These are phyloP conservation scores for Xerocomellus chrysenteron DNA, from an alignment of 768 basidiomycete genomes.

Conservation along the genomic window DNA sequence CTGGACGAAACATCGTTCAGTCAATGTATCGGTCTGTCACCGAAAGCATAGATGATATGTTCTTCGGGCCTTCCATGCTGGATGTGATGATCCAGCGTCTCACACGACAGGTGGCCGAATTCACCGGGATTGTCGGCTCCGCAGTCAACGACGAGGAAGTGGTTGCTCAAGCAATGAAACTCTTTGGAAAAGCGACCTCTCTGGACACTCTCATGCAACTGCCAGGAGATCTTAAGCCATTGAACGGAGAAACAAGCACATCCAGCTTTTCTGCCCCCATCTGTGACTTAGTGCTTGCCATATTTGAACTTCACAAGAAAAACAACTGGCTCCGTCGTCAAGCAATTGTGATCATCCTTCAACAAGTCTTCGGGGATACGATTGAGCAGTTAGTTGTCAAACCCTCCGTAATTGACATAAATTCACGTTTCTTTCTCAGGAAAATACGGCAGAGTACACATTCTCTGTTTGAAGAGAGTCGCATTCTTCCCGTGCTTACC, in stretches of 20 bases:
- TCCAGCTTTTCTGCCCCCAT: constrained; percentile 92
- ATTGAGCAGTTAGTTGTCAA: constrained; percentile 75
- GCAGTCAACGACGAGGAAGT: constrained; percentile 82
- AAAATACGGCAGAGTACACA: constrained; percentile 84
- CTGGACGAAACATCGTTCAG: constrained; percentile 75
- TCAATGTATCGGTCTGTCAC: constrained; percentile 90
- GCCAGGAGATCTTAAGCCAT: constrained; percentile 72
- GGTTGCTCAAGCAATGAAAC: constrained; percentile 75
- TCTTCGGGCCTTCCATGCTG: constrained; percentile 93
- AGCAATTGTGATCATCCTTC: constrained; percentile 93
- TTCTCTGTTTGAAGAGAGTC: constrained; percentile 62
- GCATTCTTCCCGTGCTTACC: constrained; percentile 63
- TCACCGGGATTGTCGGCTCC: constrained; percentile 79
- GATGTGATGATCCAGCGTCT: constrained; percentile 93
- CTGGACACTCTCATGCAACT: constrained; percentile 73
- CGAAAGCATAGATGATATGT: constrained; percentile 95
- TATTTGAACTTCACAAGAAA: constrained; percentile 94
- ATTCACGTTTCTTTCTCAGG: constrained; percentile 40
- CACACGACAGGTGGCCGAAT: constrained; percentile 85
- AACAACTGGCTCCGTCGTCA: constrained; percentile 96
- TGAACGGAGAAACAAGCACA: constrained; percentile 86
- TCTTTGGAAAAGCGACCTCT: constrained; percentile 60
- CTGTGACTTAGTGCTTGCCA: constrained; percentile 87
- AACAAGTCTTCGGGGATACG: constrained; percentile 93
- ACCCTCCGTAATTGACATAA: neutral